These are phyloP conservation scores for Catharanthus roseus DNA, from an alignment of 257 asterid genomes.

Conservation along the genomic window DNA sequence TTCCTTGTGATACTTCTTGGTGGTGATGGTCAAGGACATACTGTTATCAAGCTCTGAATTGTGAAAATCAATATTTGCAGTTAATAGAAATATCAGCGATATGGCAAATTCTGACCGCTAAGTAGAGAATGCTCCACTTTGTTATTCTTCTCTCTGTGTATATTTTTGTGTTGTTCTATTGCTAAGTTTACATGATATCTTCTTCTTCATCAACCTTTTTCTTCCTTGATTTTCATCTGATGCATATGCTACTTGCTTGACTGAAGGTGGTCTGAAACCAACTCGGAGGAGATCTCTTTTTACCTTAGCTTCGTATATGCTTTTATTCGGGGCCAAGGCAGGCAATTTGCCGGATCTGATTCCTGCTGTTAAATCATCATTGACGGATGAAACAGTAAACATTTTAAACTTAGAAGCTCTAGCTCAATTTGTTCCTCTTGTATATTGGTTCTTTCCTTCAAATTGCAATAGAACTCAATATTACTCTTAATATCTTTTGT, in stretches of 20 bases:
- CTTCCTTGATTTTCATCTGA: background rate
- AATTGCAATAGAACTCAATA: background rate
- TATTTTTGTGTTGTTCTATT: background rate
- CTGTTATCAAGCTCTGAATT: background rate
- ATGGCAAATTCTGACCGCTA: background rate
- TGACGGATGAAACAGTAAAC: conserved; percentile 39
- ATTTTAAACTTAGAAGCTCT: conserved; percentile 2
- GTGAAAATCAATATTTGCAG: background rate
- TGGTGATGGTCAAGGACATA: background rate
- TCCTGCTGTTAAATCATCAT: conserved; percentile 34
- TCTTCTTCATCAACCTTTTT: no score
- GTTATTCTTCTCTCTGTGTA: background rate
- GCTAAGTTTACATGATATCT: background rate
- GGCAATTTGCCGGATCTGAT: conserved; percentile 34
- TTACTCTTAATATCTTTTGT: background rate
- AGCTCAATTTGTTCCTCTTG: background rate
- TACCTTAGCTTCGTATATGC: conserved; percentile 49
- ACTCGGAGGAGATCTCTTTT: conserved; percentile 45
- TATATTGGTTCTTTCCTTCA: conserved; percentile 6
- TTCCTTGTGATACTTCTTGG: background rate
- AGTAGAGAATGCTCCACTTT: background rate
- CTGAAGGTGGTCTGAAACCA: conserved; percentile 42
- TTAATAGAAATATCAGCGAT: background rate
- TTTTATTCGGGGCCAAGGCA: conserved; percentile 38
- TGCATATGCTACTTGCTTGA: conserved; percentile 14